A percentile compares a stretch with the other conserved stretches of the same genome.
phyloP scores from a whole-genome alignment of 306 rosid species.

The Senna siamea region DNA sequence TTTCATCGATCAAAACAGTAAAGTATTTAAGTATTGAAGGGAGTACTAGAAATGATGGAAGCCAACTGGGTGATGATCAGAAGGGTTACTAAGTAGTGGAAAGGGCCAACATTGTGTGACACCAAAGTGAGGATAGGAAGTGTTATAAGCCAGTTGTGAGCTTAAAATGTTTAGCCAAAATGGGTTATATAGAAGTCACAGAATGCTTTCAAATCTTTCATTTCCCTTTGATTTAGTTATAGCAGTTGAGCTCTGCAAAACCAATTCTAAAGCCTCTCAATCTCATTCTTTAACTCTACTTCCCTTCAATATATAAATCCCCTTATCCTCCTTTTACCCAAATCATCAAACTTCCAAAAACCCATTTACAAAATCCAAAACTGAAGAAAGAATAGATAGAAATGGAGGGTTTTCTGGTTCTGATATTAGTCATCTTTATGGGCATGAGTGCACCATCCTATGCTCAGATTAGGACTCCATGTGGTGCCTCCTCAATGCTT shows the following conservation, averaged over 20 bases:
- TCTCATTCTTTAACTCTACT: slow-evolving; percentile 15
- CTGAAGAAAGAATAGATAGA: neutral
- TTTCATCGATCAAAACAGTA: neutral
- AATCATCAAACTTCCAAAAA: slow-evolving; percentile 34
- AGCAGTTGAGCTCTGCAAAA: slow-evolving; percentile 79
- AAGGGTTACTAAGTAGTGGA: neutral
- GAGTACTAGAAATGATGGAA: neutral
- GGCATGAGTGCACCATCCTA: slow-evolving; percentile 44
- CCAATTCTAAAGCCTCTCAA: slow-evolving; percentile 52
- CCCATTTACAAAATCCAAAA: slow-evolving; percentile 14
- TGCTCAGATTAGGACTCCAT: slow-evolving; percentile 65
- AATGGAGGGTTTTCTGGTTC: slow-evolving; percentile 41
- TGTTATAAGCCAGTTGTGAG: slow-evolving; percentile 22
- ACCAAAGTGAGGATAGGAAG: slow-evolving; percentile 33
- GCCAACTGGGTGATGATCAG: slow-evolving; percentile 1
- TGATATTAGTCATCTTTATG: slow-evolving; percentile 39
- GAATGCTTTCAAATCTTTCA: slow-evolving; percentile 38
- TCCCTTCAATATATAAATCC: slow-evolving; percentile 55
- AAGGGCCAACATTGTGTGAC: slow-evolving; percentile 24
- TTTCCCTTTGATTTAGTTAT: slow-evolving; percentile 45
- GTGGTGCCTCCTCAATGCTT: slow-evolving; percentile 53
- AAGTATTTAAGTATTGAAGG: neutral
- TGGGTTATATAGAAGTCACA: slow-evolving; percentile 26
- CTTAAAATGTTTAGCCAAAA: slow-evolving; percentile 32
- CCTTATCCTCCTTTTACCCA: slow-evolving; percentile 31